Evolutionary conservation across 495 filamentous ascomycete species (phyloP).

Genomic region (Evansstolkia leycettana): DNA sequence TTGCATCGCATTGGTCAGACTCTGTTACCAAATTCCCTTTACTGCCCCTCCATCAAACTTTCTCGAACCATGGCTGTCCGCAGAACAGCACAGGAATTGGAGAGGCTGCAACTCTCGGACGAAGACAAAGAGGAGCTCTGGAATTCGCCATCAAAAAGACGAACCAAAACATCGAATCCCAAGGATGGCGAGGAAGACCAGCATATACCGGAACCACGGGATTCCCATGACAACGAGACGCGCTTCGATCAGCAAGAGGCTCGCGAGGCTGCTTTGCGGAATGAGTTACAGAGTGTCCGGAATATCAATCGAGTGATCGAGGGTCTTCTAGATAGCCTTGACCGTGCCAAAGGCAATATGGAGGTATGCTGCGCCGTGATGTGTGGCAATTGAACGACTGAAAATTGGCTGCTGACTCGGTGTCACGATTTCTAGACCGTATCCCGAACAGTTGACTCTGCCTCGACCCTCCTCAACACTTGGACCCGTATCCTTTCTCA

Average conservation of each 20-base stretch:
- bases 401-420: neutral
- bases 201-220: constrained; percentile 21
- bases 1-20: neutral
- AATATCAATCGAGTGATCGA: constrained; percentile 83
- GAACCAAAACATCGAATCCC: constrained; percentile 11
- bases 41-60: constrained; percentile 1
- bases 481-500: constrained; percentile 94
- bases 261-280: constrained; percentile 58
- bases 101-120: constrained; percentile 44
- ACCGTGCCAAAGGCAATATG: constrained; percentile 83
- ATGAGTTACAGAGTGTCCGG: constrained; percentile 69
- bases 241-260: constrained; percentile 55
- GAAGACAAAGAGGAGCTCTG: constrained; percentile 59
- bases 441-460: constrained; percentile 68
- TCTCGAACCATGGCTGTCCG: neutral
- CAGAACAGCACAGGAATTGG: constrained; percentile 24
- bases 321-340: constrained; percentile 64
- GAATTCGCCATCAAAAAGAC: constrained; percentile 52
- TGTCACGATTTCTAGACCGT: constrained; percentile 48
- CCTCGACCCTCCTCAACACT: constrained; percentile 88
- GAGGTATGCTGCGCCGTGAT: constrained; percentile 39
- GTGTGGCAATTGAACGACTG: neutral
- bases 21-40: neutral
- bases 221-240: constrained; percentile 35
- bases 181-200: constrained; percentile 19